A percentile compares a stretch with the other conserved stretches of the same genome.
Conservation (phyloP, 257 asterid genomes). For the Sherardia arvensis region DNA sequence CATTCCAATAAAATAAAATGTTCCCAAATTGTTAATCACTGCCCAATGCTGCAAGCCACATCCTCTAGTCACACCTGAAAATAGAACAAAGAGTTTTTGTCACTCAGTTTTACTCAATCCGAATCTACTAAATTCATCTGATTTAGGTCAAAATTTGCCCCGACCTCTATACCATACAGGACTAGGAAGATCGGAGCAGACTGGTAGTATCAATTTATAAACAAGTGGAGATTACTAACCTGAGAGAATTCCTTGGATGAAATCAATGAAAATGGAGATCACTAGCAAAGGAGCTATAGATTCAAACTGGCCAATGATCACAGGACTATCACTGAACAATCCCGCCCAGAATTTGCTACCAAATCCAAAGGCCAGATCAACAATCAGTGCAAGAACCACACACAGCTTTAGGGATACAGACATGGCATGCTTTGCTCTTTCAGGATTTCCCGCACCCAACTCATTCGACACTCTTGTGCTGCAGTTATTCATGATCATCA, state of each 20-base stretch:
- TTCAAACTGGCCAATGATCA: conserved; percentile 35
- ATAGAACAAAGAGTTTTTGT: no score
- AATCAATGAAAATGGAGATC: conserved; percentile 43
- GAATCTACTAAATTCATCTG: no score
- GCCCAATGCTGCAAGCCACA: conserved; percentile 76
- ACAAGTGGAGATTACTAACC: conserved; percentile 25
- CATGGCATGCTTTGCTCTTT: conserved; percentile 59
- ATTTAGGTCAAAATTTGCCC: no score
- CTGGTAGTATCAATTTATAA: no score
- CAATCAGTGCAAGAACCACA: conserved; percentile 28
- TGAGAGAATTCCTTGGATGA: conserved; percentile 58
- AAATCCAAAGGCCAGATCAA: conserved; percentile 32
- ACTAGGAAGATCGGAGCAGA: not conserved
- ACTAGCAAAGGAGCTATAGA: conserved; percentile 58
- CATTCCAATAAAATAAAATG: conserved; percentile 62
- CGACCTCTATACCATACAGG: no score
- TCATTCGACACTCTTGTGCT: conserved; percentile 90
- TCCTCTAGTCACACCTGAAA: conserved; percentile 68
- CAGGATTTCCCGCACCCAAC: conserved; percentile 61
- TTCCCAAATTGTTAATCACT: conserved; percentile 43
- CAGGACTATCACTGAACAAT: conserved; percentile 50
- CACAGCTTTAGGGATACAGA: conserved; percentile 47
- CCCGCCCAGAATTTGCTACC: conserved; percentile 67
- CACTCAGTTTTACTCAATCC: no score
- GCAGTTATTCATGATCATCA: conserved; percentile 11